These are phyloP conservation scores for Hypoxylon sp. DNA, from an alignment of 2,329 filamentous ascomycete species.

Conservation along the genomic window DNA sequence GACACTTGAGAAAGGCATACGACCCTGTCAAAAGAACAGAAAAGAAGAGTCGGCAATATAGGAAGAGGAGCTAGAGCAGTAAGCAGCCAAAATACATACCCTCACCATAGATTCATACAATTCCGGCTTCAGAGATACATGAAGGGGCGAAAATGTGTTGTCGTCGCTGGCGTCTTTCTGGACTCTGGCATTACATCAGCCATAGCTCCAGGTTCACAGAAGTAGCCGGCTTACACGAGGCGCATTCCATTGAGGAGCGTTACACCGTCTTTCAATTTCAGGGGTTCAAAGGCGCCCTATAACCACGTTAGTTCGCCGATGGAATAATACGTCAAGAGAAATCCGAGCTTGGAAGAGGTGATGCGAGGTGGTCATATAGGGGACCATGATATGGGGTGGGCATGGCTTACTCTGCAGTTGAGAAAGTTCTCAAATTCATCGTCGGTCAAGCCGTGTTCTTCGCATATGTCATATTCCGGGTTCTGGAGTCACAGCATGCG, in stretches of 20 bases:
- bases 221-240: conserved; percentile 56
- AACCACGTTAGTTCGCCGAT: background rate
- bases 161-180: conserved; percentile 63
- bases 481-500: conserved; percentile 51
- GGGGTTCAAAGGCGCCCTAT: conserved; percentile 62
- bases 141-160: conserved; percentile 64
- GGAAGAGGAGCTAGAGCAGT: background rate
- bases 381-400: background rate
- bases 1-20: too few species aligned
- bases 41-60: background rate
- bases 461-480: conserved; percentile 56
- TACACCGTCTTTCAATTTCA: conserved; percentile 53
- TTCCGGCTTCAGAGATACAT: conserved; percentile 60
- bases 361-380: background rate
- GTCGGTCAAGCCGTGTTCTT: conserved; percentile 59
- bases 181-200: conserved; percentile 50
- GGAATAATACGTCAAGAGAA: background rate
- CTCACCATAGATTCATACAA: conserved; percentile 65
- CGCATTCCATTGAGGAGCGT: conserved; percentile 60
- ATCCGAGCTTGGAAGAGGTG: background rate
- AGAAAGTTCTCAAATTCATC: conserved; percentile 68
- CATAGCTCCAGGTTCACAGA: conserved; percentile 5
- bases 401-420: conserved; percentile 54
- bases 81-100: conserved; percentile 14
- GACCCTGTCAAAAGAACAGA: too few species aligned